Evolutionary conservation across 2,329 filamentous ascomycete genomes (phyloP).

Genomic region (Aspergillus sergii): DNA sequence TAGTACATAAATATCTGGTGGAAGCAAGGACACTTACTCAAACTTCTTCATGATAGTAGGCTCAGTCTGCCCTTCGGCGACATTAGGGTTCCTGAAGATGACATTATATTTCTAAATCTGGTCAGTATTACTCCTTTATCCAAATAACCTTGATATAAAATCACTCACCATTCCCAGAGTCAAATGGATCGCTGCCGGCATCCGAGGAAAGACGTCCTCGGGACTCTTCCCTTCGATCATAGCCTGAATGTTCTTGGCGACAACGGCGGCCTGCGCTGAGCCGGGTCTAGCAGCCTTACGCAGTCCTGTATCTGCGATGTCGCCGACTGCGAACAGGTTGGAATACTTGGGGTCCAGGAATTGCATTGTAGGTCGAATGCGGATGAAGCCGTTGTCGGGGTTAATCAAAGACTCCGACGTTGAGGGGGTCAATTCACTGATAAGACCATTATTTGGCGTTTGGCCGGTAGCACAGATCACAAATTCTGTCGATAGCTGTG

Average conservation of each 20-base stretch:
- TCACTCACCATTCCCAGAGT: constrained; percentile 37
- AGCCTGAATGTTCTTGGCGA: constrained; percentile 36
- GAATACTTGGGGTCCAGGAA: constrained; percentile 33
- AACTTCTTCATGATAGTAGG: constrained; percentile 34
- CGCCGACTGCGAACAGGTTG: constrained; percentile 38
- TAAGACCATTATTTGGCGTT: constrained; percentile 48
- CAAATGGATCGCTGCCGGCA: constrained; percentile 37
- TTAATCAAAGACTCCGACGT: constrained; percentile 31
- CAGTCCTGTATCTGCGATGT: constrained; percentile 40
- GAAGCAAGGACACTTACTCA: constrained; percentile 30
- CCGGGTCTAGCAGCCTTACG: constrained; percentile 40
- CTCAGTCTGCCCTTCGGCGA: constrained; percentile 36
- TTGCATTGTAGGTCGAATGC: constrained; percentile 37
- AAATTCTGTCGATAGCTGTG: constrained; percentile 38
- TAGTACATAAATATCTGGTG: constrained; percentile 6
- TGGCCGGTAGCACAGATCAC: constrained; percentile 53
- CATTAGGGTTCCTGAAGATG: constrained; percentile 41
- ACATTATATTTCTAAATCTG: constrained; percentile 37
- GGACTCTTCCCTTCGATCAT: constrained; percentile 33
- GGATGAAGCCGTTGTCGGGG: constrained; percentile 37
- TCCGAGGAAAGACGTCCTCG: constrained; percentile 28
- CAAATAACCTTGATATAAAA: neutral
- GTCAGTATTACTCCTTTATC: constrained; percentile 3
- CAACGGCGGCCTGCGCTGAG: constrained; percentile 33
- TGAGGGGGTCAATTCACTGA: constrained; percentile 35